Conservation (phyloP, 192 early-diverging fungal species). For the Obelidium mucronatum region DNA sequence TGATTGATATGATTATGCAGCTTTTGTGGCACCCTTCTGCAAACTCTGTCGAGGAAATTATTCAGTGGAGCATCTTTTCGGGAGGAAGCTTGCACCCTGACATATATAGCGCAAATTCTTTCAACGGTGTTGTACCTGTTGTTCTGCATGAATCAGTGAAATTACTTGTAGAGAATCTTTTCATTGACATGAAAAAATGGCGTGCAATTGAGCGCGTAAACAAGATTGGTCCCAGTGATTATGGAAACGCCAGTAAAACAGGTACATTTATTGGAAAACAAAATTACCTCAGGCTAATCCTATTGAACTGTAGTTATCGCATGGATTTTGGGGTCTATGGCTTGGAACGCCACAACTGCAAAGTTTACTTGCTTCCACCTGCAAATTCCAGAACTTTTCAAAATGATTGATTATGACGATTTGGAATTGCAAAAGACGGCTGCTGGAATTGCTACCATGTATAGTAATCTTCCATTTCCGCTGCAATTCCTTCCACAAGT, state of each 20-base stretch:
- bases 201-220: background rate
- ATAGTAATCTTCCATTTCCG: conserved; percentile 63
- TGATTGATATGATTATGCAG: conserved; percentile 50
- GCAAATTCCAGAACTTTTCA: conserved; percentile 61
- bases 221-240: conserved; percentile 50
- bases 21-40: conserved; percentile 33
- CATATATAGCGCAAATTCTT: background rate
- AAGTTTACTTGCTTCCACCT: conserved; percentile 61
- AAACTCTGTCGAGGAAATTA: conserved; percentile 21
- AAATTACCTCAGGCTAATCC: background rate
- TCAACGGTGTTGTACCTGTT: conserved; percentile 11
- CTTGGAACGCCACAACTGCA: conserved; percentile 56
- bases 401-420: conserved; percentile 79
- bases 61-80: conserved; percentile 14
- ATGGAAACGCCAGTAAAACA: conserved; percentile 79
- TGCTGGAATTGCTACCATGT: conserved; percentile 54
- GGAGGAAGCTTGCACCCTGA: background rate
- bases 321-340: conserved; percentile 70
- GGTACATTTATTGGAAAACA: conserved; percentile 47
- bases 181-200: conserved; percentile 15
- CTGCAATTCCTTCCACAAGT: conserved; percentile 53
- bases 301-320: conserved; percentile 57
- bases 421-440: conserved; percentile 73
- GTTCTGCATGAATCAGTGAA: background rate
- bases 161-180: background rate